Conservation (phyloP, 2,329 filamentous ascomycete species). For the Aspergillus fumigatiaffinis region DNA sequence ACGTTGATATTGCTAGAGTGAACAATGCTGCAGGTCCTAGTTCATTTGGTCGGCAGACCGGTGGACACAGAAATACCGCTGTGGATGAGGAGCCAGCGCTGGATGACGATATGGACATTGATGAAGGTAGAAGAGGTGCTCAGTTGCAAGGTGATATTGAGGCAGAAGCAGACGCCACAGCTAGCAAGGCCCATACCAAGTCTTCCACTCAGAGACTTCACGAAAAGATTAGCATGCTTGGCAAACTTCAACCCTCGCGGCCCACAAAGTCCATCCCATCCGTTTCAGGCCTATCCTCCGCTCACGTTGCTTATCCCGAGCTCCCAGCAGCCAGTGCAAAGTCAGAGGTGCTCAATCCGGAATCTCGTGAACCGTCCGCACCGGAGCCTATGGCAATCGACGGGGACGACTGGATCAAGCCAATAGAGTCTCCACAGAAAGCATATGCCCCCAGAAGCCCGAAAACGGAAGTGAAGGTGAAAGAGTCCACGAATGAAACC, state of each 20-base stretch:
- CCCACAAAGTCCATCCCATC: conserved; percentile 45
- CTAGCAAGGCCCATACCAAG: conserved; percentile 66
- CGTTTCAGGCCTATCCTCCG: conserved; percentile 21
- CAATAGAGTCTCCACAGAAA: conserved; percentile 44
- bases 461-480: conserved; percentile 60
- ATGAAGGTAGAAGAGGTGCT: conserved; percentile 53
- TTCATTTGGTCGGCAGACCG: conserved; percentile 69
- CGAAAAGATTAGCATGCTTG: conserved; percentile 80
- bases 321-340: conserved; percentile 28
- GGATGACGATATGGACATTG: conserved; percentile 46
- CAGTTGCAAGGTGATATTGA: conserved; percentile 37
- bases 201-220: conserved; percentile 91
- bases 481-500: conserved; percentile 25
- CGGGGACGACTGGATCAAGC: conserved; percentile 59
- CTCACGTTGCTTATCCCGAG: conserved; percentile 36
- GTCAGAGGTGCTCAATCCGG: conserved; percentile 17
- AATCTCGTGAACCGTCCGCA: conserved; percentile 17
- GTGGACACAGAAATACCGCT: conserved; percentile 47
- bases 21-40: conserved; percentile 56
- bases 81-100: conserved; percentile 43
- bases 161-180: conserved; percentile 46
- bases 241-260: conserved; percentile 49
- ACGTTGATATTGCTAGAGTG: conserved; percentile 60
- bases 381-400: conserved; percentile 32
- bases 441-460: conserved; percentile 58